Base-by-base conservation (phyloP, 306 rosid genomes). In the Citrullus amarus region DNA sequence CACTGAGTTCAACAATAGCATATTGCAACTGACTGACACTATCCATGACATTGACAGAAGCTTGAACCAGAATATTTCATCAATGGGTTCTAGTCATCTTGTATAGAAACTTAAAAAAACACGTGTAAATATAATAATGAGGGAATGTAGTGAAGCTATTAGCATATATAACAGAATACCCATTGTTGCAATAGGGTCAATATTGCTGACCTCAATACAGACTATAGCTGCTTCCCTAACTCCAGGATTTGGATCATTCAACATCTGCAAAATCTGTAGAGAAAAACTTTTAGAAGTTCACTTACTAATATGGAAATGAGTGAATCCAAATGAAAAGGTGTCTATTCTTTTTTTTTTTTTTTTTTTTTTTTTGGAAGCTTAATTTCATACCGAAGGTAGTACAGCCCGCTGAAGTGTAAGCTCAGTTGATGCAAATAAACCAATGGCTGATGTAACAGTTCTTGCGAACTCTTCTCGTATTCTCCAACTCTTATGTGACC, bases 401-500 rank as follows among this genome's bases (percentile, higher is more conserved):
- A 91, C 91, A 78, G 87, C 88, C 6, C 99, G 92, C 84, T 91
- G 99, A 80, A 96, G 98, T 28, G 97, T 86, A 57, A 96, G 97
- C 80, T 96, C 99, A 6, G 98, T 91, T 6, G 99, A 83, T 28
- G 99, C 84, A 87, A 96, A 96, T 81, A 93, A 92, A 74, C 92
- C 94, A 81, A 93, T 91, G 75, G 98, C 98, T 53, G 96, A 89
- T 7, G 99, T 96, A 84, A 96, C 97, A 6, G 99, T 96, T 60
- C 99, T 93, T 3, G 89, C 92, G 83, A 96, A 96, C 86, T 96
- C 99, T 84, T 96, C 98, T 75, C 99, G 88, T 57, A 92, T 91
- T 86, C 99, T 93, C 99, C 99, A 93, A 86, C 97, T 93, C 87
- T 80, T 96, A 89, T 93, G 91, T 18, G 85, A 77, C 99, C 99